phyloP scores from a whole-genome alignment of 1,139 yeast genomes.

The Taphrina sp. region DNA sequence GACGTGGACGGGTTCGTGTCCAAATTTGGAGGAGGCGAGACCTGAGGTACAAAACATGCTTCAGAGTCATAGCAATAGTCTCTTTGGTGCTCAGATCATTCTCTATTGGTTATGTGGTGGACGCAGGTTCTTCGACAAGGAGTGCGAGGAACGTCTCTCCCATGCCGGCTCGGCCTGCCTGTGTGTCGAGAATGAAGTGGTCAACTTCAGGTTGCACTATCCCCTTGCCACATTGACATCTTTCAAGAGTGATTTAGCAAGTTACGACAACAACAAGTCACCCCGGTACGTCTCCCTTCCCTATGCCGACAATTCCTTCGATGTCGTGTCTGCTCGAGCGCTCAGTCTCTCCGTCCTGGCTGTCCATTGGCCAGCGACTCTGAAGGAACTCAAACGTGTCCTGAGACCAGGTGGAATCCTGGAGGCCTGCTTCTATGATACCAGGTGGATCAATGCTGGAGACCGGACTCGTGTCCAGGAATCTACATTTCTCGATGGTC shows the following conservation, averaged over 20 bases:
- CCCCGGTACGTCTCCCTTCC: background rate
- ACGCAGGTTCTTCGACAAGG: constrained; percentile 6
- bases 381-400: constrained; percentile 1
- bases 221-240: constrained; percentile 6
- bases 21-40: too few species aligned
- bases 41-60: too few species aligned
- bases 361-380: constrained; percentile 5
- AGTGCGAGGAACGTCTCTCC: background rate
- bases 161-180: background rate
- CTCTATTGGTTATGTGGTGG: constrained; percentile 12
- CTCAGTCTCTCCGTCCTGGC: constrained; percentile 1
- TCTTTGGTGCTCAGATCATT: background rate
- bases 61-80: background rate
- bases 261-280: background rate
- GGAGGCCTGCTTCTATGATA: background rate
- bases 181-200: background rate
- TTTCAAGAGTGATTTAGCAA: background rate
- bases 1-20: too few species aligned
- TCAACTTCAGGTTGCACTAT: constrained; percentile 6
- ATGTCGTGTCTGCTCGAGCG: constrained; percentile 8
- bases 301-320: constrained; percentile 6
- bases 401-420: constrained; percentile 13
- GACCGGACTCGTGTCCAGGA: background rate
- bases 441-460: constrained; percentile 6
- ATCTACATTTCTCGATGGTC: background rate